Conservation (phyloP, 306 rosid genomes). For the Cucurbita ficifolia region DNA sequence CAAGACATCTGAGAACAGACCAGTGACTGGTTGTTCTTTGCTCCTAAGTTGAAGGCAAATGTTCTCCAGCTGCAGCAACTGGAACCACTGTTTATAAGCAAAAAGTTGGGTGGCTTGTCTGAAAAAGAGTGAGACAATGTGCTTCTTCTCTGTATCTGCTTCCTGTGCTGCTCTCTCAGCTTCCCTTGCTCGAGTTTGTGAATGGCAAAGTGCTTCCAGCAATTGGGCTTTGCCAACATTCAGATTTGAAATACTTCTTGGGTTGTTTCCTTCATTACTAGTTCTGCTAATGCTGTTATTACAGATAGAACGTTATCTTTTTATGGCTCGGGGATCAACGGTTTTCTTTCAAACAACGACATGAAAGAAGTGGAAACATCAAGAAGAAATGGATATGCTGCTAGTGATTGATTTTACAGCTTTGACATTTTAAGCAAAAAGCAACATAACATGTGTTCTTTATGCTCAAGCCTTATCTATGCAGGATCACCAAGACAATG, state of each 20-base stretch:
- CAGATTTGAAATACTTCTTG: conserved; percentile 1
- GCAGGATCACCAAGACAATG: neutral
- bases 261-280: neutral
- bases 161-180: conserved; percentile 74
- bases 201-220: conserved; percentile 71
- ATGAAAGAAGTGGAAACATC: neutral
- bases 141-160: conserved; percentile 78
- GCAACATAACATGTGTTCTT: neutral
- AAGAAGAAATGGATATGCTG: neutral
- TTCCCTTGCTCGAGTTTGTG: conserved; percentile 86
- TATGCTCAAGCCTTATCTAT: neutral
- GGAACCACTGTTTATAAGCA: conserved; percentile 81
- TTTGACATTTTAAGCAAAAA: neutral
- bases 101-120: conserved; percentile 76
- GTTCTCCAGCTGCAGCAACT: conserved; percentile 67
- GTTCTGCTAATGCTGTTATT: neutral
- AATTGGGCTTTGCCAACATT: conserved; percentile 42
- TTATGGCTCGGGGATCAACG: neutral
- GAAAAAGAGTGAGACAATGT: conserved; percentile 51
- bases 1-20: conserved; percentile 24
- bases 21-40: conserved; percentile 37
- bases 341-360: neutral
- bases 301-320: neutral
- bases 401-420: neutral
- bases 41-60: conserved; percentile 53